These are phyloP conservation scores for Pseudocercospora fuligena DNA, from an alignment of 2,329 filamentous ascomycete species.

Conservation along the genomic window DNA sequence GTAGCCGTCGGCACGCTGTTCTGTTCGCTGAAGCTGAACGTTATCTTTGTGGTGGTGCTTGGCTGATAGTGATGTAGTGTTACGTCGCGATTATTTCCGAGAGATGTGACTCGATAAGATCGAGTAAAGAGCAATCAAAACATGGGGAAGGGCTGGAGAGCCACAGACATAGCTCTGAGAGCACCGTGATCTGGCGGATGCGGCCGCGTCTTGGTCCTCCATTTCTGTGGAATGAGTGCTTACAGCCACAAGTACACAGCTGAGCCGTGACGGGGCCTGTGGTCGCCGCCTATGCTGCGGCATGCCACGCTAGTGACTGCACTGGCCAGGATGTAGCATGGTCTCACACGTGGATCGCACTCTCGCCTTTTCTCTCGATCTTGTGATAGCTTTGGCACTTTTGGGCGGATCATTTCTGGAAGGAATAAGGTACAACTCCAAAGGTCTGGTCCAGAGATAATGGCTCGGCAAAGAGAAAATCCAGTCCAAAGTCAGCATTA, in stretches of 20 bases:
- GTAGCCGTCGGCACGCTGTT: slow-evolving; percentile 5
- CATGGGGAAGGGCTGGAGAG: background rate
- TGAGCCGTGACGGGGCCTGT: background rate
- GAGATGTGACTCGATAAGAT: slow-evolving; percentile 22
- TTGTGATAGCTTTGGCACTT: background rate
- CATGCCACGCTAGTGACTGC: background rate
- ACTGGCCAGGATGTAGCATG: background rate
- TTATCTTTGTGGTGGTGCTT: slow-evolving; percentile 13
- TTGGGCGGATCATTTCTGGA: background rate
- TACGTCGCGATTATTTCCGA: slow-evolving; percentile 13
- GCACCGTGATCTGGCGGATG: background rate
- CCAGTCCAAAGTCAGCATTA: slow-evolving; percentile 27
- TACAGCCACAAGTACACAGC: background rate
- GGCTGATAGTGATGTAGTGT: slow-evolving; percentile 17
- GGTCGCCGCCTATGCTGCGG: background rate
- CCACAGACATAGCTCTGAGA: background rate
- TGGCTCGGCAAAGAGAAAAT: slow-evolving; percentile 28
- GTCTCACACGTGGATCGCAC: background rate
- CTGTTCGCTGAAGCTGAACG: slow-evolving; percentile 13
- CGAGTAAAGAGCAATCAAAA: slow-evolving; percentile 11
- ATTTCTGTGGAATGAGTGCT: too few species aligned
- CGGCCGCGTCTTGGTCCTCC: too few species aligned
- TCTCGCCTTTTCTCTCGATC: background rate
- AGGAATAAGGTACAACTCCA: background rate
- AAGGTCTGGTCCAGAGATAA: slow-evolving; percentile 5